phyloP scores from a whole-genome alignment of 257 asterid species.

The Linaria vulgaris region DNA sequence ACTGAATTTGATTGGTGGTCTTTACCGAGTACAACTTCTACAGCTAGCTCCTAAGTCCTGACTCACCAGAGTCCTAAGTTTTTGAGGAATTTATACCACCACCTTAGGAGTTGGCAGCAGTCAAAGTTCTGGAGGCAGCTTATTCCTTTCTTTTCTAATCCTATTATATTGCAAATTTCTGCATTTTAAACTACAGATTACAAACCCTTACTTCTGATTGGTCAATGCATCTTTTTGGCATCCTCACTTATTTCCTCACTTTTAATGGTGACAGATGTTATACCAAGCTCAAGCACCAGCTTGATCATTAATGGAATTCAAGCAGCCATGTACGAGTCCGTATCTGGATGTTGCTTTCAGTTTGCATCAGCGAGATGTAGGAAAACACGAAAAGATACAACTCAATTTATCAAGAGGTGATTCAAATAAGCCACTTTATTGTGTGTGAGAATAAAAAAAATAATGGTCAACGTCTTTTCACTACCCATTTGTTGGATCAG shows the following conservation, averaged over 20 bases:
- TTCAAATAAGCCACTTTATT: no score
- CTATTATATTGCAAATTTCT: not conserved
- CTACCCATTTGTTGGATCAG: no score
- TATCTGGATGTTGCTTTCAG: conserved; percentile 27
- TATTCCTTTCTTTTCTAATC: not conserved
- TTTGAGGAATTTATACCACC: conserved; percentile 35
- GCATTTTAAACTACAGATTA: not conserved
- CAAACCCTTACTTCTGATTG: not conserved
- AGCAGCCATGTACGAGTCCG: conserved; percentile 18
- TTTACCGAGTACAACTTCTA: conserved; percentile 34
- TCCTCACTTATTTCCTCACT: not conserved
- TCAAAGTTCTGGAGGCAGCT: conserved; percentile 25
- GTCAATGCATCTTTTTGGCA: not conserved
- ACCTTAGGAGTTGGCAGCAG: conserved; percentile 19
- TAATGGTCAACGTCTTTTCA: no score
- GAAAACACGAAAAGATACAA: not conserved
- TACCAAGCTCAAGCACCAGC: conserved; percentile 33
- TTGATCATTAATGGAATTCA: conserved; percentile 20
- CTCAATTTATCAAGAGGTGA: no score
- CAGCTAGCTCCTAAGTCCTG: conserved; percentile 39
- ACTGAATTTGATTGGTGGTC: not conserved
- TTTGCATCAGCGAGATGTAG: conserved; percentile 14
- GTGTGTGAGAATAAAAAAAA: no score
- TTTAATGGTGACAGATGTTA: conserved; percentile 6
- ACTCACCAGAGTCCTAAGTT: conserved; percentile 51